Percentiles rank a stretch among this genome's conserved stretches.
phyloP scores from a whole-genome alignment of 148 eudicot genomes.

The Camellia lanceoleosa region DNA sequence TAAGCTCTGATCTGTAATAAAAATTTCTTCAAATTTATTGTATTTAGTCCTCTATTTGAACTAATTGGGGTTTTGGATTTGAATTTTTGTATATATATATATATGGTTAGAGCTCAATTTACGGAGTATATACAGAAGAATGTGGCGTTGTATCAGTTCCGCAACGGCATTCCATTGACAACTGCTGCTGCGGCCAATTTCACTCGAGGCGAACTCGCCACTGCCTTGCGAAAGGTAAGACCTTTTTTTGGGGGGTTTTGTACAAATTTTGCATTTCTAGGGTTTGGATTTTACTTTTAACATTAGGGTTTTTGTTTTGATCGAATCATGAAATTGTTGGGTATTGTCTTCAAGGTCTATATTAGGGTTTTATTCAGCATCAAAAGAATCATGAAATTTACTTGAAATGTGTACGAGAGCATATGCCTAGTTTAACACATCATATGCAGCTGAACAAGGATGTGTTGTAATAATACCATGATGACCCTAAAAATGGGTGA shows the following conservation, averaged over 20 bases:
- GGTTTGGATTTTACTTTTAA: background rate
- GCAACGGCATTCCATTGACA: conserved; percentile 79
- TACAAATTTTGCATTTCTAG: background rate
- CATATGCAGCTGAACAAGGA: too few relatives aligned
- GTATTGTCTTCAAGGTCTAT: too few relatives aligned
- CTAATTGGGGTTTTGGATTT: background rate
- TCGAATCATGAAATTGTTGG: background rate
- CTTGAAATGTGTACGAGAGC: too few relatives aligned
- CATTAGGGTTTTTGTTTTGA: background rate
- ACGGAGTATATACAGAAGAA: conserved; percentile 84
- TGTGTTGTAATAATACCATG: too few relatives aligned
- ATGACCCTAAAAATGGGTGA: too few relatives aligned
- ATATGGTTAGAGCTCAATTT: conserved; percentile 62
- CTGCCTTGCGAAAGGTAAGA: conserved; percentile 74
- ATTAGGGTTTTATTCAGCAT: background rate
- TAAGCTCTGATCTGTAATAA: background rate
- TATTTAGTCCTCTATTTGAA: background rate
- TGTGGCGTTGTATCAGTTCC: conserved; percentile 66
- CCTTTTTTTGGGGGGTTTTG: background rate
- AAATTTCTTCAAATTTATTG: background rate
- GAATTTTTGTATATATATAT: background rate
- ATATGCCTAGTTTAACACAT: too few relatives aligned
- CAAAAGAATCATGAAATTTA: too few relatives aligned
- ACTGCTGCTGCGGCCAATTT: conserved; percentile 85
- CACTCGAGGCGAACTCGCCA: conserved; percentile 86